Evolutionary conservation across 805 yeast species (phyloP).

Genomic region (Starmerella bombi): DNA sequence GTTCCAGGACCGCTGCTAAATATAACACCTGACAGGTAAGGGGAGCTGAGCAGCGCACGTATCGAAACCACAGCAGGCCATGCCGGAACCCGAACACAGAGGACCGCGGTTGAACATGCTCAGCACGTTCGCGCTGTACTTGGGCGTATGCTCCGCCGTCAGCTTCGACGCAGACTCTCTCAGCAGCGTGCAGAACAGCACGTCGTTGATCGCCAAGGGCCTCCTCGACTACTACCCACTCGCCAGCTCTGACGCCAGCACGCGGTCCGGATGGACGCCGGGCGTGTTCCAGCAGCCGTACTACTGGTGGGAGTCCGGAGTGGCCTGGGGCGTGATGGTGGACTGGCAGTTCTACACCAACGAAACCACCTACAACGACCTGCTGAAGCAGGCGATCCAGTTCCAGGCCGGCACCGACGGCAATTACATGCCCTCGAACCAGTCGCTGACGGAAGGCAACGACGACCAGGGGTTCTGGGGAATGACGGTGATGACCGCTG

Average conservation of each 20-base stretch:
- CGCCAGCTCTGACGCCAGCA: constrained; percentile 34
- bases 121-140: not conserved
- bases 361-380: constrained; percentile 47
- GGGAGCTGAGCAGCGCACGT: too few species aligned
- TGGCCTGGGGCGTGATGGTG: constrained; percentile 52
- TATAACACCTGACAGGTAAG: too few species aligned
- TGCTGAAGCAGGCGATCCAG: constrained; percentile 46
- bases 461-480: constrained; percentile 96
- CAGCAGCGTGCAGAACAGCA: constrained; percentile 32
- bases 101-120: too few species aligned
- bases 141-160: not conserved
- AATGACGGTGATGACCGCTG: constrained; percentile 68
- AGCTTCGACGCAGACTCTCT: constrained; percentile 6
- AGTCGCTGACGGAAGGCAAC: constrained; percentile 74
- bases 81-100: too few species aligned
- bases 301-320: constrained; percentile 92
- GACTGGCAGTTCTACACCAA: constrained; percentile 63
- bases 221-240: constrained; percentile 58
- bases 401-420: constrained; percentile 51
- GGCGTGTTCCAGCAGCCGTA: constrained; percentile 65
- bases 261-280: constrained; percentile 47
- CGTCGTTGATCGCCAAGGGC: constrained; percentile 52
- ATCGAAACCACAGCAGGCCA: too few species aligned
- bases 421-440: constrained; percentile 70
- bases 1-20: too few species aligned